Conservation (phyloP, 139 green algal genomes). For the Penium margaritaceum region DNA sequence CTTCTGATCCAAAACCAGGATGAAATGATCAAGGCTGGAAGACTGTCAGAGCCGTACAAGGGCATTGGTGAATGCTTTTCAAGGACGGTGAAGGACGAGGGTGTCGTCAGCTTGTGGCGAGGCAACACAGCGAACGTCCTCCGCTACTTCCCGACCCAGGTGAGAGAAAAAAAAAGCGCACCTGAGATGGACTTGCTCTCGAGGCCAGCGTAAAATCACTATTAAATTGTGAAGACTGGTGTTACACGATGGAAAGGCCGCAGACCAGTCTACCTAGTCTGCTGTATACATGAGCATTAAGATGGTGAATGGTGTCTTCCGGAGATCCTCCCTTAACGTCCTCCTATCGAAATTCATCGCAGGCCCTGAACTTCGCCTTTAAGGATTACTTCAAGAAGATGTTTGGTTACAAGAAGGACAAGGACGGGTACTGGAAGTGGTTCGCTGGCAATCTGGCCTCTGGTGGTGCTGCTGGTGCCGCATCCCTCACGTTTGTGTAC, state of each 20-base stretch:
- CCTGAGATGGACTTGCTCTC: too few relatives aligned
- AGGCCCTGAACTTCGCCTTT: slow-evolving; percentile 99
- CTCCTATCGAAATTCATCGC: too few relatives aligned
- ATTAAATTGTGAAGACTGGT: too few relatives aligned
- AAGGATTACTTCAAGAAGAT: slow-evolving; percentile 99
- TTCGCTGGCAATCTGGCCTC: slow-evolving; percentile 95
- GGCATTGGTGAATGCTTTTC: slow-evolving; percentile 86
- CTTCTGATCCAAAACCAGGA: slow-evolving; percentile 83
- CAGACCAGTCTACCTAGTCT: too few relatives aligned
- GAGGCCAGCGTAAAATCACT: too few relatives aligned
- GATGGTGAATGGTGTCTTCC: too few relatives aligned
- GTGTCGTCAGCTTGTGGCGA: slow-evolving; percentile 87
- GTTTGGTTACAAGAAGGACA: slow-evolving; percentile 84
- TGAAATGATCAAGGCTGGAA: slow-evolving; percentile 34
- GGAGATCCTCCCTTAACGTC: too few relatives aligned
- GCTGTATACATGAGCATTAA: too few relatives aligned
- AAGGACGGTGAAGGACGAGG: slow-evolving; percentile 74
- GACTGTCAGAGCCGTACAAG: slow-evolving; percentile 49
- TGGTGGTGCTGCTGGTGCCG: slow-evolving; percentile 76
- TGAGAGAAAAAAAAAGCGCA: too few relatives aligned
- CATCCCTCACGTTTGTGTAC: slow-evolving; percentile 95
- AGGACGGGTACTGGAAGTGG: slow-evolving; percentile 64
- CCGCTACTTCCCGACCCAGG: slow-evolving; percentile 90
- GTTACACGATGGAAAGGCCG: too few relatives aligned
- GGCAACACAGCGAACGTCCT: slow-evolving; percentile 97